Conservation (phyloP, 495 filamentous ascomycete species). For the Peziza echinospora region DNA sequence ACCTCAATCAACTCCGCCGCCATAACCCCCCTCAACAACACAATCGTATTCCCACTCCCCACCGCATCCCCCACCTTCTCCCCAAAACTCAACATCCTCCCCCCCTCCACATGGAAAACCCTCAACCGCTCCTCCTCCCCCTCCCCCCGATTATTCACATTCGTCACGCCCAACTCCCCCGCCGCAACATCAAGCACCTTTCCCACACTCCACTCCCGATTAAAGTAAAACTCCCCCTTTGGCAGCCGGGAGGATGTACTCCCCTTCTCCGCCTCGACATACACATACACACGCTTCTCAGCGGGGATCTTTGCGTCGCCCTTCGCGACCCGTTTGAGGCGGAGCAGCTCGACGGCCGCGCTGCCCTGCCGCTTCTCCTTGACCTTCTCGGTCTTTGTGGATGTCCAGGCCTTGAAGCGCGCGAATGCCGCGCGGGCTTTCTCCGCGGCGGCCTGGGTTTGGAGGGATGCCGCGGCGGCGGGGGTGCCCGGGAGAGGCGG, state of each 20-base stretch:
- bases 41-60: constrained; percentile 66
- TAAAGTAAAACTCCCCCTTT: constrained; percentile 41
- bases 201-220: constrained; percentile 68
- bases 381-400: not conserved
- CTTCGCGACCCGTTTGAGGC: constrained; percentile 65
- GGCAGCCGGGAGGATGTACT: constrained; percentile 53
- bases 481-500: constrained; percentile 22
- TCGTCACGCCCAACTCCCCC: constrained; percentile 55
- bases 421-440: constrained; percentile 38
- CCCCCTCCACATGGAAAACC: constrained; percentile 82
- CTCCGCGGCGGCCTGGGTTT: constrained; percentile 22
- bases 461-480: constrained; percentile 3
- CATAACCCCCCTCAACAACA: constrained; percentile 61
- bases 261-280: constrained; percentile 67
- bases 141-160: constrained; percentile 64
- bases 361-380: constrained; percentile 24
- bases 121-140: constrained; percentile 58
- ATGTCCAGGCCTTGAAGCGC: constrained; percentile 19
- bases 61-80: constrained; percentile 55
- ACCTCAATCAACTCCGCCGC: constrained; percentile 28
- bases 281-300: constrained; percentile 66
- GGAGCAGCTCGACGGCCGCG: constrained; percentile 41
- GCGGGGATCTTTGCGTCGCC: constrained; percentile 59
- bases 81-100: constrained; percentile 61
- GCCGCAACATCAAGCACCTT: constrained; percentile 75